Evolutionary conservation across 1,139 yeast species (phyloP), one percentile per base, ranked within the genome.

Genomic region (Blastobotrys arbuscula): DNA sequence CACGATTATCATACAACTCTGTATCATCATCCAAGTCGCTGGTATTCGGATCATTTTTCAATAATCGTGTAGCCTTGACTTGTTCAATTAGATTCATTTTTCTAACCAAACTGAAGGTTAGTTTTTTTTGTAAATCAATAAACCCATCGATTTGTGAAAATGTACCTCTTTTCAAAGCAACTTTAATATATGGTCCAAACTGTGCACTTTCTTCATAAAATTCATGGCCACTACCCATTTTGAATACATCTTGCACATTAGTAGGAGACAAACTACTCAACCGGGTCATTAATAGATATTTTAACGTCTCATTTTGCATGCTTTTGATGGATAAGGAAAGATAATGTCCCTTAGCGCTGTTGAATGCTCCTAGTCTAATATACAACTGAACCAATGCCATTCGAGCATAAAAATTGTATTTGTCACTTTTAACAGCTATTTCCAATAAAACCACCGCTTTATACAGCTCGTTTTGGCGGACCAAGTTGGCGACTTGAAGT

Each of bases 241-340:
- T 15, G n/a, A 40, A 26, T 4, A 24, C 6, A 16, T 21, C 31
- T 10, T 2, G 21, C 19, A 59, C 56, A 10, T 60, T 56, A 3
- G 56, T 55, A 0, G 81, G 78, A 41, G 56, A 61, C 2, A 70
- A 57, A 0, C 79, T 61, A 0, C 79, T 67, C 20, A 70, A 57
- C 44, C 87, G 71, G 0, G 80, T 72, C 7, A 73, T 62, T 13
- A 85, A 61, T 52, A 75, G 72, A 54, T 84, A 82, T 15, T 82
- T 76, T 48, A 89, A 66, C 0, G 92, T 79, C 61, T 92, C 97
- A 53, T 77, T 73, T 65, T 92, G 98, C 12, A 89, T 68, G 70
- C 83, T 83, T 59, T 84, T 86, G 53, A 89, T 77, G 42, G 80
- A 78, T 47, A 92, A 68, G 0, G 71, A 59, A 7, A 77, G 69